Evolutionary conservation across 2,329 filamentous ascomycete genomes (phyloP).

Genomic region (Claviceps spartinae): DNA sequence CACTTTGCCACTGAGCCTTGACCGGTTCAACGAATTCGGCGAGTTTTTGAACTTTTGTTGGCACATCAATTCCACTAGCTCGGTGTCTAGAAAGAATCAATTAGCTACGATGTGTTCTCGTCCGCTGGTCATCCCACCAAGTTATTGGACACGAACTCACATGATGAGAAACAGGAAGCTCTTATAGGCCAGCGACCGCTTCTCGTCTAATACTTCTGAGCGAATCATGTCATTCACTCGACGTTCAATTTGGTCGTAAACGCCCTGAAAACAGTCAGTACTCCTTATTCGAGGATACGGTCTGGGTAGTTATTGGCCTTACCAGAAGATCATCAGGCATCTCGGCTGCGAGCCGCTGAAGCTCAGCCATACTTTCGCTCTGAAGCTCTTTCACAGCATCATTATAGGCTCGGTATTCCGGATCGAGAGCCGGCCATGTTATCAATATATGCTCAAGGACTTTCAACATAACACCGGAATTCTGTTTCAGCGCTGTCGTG

Average conservation of each 20-base stretch:
- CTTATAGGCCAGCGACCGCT: slow-evolving; percentile 71
- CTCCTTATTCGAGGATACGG: background rate
- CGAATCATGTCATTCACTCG: slow-evolving; percentile 71
- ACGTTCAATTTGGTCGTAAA: slow-evolving; percentile 75
- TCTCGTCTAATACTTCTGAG: slow-evolving; percentile 62
- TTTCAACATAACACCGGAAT: slow-evolving; percentile 70
- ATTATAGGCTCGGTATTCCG: slow-evolving; percentile 59
- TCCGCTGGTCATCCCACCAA: background rate
- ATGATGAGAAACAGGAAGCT: slow-evolving; percentile 91
- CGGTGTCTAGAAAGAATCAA: slow-evolving; percentile 48
- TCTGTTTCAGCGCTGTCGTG: slow-evolving; percentile 63
- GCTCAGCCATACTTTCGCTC: slow-evolving; percentile 68
- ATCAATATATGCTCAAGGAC: slow-evolving; percentile 85
- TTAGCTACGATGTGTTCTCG: background rate
- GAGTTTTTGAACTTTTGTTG: slow-evolving; percentile 58
- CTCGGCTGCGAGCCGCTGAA: slow-evolving; percentile 76
- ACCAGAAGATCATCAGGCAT: slow-evolving; percentile 83
- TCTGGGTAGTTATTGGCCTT: slow-evolving; percentile 14
- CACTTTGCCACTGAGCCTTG: slow-evolving; percentile 63
- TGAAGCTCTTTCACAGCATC: slow-evolving; percentile 87
- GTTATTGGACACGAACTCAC: slow-evolving; percentile 26
- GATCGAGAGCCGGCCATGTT: slow-evolving; percentile 61
- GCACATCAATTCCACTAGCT: slow-evolving; percentile 57
- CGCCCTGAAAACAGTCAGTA: slow-evolving; percentile 34
- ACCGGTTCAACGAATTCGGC: slow-evolving; percentile 72